Base-by-base conservation (phyloP, 768 basidiomycete genomes). In the Amanita pallidorosea region DNA sequence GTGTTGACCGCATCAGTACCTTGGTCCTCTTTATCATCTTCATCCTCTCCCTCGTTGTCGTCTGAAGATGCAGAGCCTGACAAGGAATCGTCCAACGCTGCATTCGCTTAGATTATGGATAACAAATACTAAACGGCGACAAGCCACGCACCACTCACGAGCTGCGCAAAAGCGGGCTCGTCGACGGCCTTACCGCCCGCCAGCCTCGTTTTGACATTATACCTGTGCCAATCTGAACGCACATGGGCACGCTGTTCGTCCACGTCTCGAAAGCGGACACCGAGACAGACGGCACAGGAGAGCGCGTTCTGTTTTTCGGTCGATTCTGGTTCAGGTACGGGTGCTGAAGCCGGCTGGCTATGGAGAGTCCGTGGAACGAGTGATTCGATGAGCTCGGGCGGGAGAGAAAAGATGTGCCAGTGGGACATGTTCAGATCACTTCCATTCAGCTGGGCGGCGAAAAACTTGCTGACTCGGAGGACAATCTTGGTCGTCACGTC, bases 151-250 rank as follows among this genome's bases (percentile, higher is more conserved):
- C 95, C 83, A 58, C 92, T 92, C 5, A 96, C 74, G 37, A 97
- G 73, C 49, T 80, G 76, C 18, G 78, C 69, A 59, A 95, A 99
- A 15, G 81, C 76, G 23, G 74, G 62, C 61, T 91, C 88, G 0
- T 79, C 70, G 18, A 92, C 79, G 22, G 81, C 65, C 18, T 71
- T 69, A 8, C 79, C 75, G 5, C 83, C 84, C 46, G 73, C 68
- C 45, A 92, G 67, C 51, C 82, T 81, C 43, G 79, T 75, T 67
- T 95, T 96, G 57, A 93, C 88, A 63, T 98, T 98, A 69, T 95
- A 98, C 52, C 93, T 79, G 74, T 99, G 95, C 96, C 95, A 98
- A 65, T 99, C 95, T 8, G 88, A 89, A 57, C 83, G 81, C 64
- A 88, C 96, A 66, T 98, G 95, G 1, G 69, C 63, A 46, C 93